Base-by-base conservation (phyloP, 352 stramenopile species). In the Paralagenidium karlingii region DNA sequence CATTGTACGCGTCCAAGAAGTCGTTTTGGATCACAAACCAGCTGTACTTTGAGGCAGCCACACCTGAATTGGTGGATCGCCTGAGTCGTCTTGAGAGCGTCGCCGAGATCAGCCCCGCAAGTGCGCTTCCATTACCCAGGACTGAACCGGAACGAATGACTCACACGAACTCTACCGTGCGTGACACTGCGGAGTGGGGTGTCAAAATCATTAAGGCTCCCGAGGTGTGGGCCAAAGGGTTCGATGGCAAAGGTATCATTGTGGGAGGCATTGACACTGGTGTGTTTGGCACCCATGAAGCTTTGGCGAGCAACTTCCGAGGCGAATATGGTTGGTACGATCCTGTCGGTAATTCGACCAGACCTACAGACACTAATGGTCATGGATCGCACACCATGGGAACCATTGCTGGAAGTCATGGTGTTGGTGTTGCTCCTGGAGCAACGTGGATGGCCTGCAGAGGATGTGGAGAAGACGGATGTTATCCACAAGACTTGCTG, bases 161-260 rank as follows among this genome's bases (percentile, higher is more conserved):
- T 27, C 22, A 33, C n/a, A 27, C 24, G 13, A 22, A n/a, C 19
- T 29, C 36, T 5, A 15, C 20, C 11, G 5, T 39, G 22, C 15
- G 34, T 3, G 47, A 43, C 8, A 34, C 33, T 12, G 29, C 40
- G 12, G 32, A 41, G n/a, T 79, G 62, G 64, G 64, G 68, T 28
- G 47, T 75, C 1, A 57, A 25, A 13, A 69, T 63, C 29, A 71
- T 82, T 20, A 67, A 73, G 25, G 62, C 68, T 1, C 60, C 62
- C 0, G 40, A 49, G 1, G 58, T 73, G 2, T 82, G 68, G 68
- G 45, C 45, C 16, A 62, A 47, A 16, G 43, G 36, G 42, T 55
- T 53, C 18, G 56, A 34, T 1, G 60, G 60, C 13, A 39, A 61
- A 28, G 55, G 53, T 31, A 29, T 71, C 0, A 34, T 71, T 20